A percentile compares a stretch with the other conserved stretches of the same genome.
These are phyloP conservation scores for Boletus reticuloceps DNA, from an alignment of 768 basidiomycete genomes.

Conservation along the genomic window DNA sequence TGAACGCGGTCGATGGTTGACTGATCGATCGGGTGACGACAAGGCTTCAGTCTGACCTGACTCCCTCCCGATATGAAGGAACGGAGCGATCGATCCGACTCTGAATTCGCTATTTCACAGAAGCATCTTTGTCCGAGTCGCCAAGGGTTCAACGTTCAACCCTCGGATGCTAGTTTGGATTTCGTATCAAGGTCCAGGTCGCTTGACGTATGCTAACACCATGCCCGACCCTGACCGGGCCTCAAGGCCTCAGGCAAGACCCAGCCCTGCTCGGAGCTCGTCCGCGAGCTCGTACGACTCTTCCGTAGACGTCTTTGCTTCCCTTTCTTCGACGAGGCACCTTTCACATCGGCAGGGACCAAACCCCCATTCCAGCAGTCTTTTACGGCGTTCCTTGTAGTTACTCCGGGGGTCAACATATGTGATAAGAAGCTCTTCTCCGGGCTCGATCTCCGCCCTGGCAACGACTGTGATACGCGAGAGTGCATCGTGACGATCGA, in stretches of 20 bases:
- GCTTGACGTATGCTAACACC: not conserved
- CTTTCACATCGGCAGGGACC: conserved; percentile 64
- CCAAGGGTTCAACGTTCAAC: too few relatives aligned
- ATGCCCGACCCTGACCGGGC: conserved; percentile 9
- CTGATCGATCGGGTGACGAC: too few relatives aligned
- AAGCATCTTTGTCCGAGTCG: too few relatives aligned
- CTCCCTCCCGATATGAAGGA: not conserved
- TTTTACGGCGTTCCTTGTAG: conserved; percentile 43
- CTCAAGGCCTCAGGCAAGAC: conserved; percentile 40
- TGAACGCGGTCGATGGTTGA: too few relatives aligned
- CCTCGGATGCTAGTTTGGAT: not conserved
- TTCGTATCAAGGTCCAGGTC: too few relatives aligned
- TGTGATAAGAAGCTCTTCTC: conserved; percentile 74
- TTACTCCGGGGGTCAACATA: conserved; percentile 66
- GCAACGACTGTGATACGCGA: conserved; percentile 77
- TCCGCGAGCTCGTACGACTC: conserved; percentile 48
- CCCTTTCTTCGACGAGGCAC: conserved; percentile 59
- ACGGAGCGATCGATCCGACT: not conserved
- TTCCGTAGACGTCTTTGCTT: conserved; percentile 1
- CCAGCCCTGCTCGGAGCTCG: conserved; percentile 64
- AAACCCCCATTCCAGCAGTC: conserved; percentile 73
- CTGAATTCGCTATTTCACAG: too few relatives aligned
- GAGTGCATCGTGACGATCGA: conserved; percentile 66
- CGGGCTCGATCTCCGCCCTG: conserved; percentile 54
- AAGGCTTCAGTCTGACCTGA: too few relatives aligned